phyloP scores from a whole-genome alignment of 2,329 filamentous ascomycete species.

The Trichoderma hamatum region DNA sequence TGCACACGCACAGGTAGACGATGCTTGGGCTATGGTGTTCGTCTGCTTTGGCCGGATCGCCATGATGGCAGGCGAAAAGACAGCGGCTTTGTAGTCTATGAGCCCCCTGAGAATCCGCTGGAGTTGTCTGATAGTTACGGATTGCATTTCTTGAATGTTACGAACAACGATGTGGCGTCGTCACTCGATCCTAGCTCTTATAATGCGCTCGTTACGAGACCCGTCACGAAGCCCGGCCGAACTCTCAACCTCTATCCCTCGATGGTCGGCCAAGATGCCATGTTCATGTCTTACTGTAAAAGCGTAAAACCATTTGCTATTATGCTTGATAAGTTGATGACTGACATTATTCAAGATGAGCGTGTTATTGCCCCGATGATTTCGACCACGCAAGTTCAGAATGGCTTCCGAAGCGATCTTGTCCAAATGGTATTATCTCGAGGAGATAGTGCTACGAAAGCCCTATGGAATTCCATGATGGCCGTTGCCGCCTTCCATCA shows the following conservation, averaged over 20 bases:
- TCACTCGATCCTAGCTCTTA: conserved; percentile 2
- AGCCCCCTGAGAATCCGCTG: conserved; percentile 26
- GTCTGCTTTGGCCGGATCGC: conserved; percentile 52
- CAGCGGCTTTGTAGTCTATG: conserved; percentile 24
- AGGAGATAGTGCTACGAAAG: conserved; percentile 40
- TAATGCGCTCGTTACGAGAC: conserved; percentile 1
- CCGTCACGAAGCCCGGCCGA: conserved; percentile 8
- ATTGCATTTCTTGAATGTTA: conserved; percentile 46
- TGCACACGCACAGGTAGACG: conserved; percentile 46
- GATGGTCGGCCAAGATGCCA: conserved; percentile 27
- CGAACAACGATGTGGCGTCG: conserved; percentile 41
- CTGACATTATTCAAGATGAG: conserved; percentile 39
- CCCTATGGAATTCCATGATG: conserved; percentile 49
- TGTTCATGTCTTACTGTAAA: conserved; percentile 34
- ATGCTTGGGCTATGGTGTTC: conserved; percentile 50
- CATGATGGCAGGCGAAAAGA: conserved; percentile 47
- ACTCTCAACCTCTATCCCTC: conserved; percentile 28
- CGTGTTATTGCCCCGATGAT: conserved; percentile 48
- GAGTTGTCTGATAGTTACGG: conserved; percentile 39
- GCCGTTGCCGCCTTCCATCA: conserved; percentile 49
- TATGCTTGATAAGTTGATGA: neutral
- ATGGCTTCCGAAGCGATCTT: conserved; percentile 51
- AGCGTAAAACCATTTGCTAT: neutral
- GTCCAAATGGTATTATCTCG: conserved; percentile 50
- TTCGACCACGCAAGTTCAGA: conserved; percentile 50